Base-by-base conservation (phyloP, 768 basidiomycete species). In the Cytidiella melzeri region DNA sequence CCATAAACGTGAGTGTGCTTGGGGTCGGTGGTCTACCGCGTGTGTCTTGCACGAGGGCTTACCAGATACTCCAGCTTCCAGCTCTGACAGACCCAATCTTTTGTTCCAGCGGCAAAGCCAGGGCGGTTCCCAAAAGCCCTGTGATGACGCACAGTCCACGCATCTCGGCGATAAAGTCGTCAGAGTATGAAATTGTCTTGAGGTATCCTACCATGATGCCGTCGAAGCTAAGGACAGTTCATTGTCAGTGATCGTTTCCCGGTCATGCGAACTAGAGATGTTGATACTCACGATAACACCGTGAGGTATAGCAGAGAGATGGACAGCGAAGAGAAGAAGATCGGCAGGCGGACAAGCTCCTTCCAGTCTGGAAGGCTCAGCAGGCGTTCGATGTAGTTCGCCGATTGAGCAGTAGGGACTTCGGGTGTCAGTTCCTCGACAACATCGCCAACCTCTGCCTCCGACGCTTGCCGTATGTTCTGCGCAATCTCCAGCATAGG, bases 51-150 rank as follows among this genome's bases (percentile, higher is more conserved):
- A 41, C 10, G 19, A 21, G 5, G 27, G 20, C 64, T 38, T 26
- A 74, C 75, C 72, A 72, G 37, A 80, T 74, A 36, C 67, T 70
- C 76, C 76, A 80, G 39, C 63, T 70, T 0, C 76, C 78, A 0
- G 76, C 71, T 11, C 77, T 63, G 0, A 73, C 67, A 21, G 73
- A 62, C 0, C 77, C 77, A 2, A 80, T 57, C 45, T 53, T 66
- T 5, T 59, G 55, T 53, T 74, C 73, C 18, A 78, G 48, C 0
- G 72, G 73, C 59, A 72, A 69, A n/a, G 69, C 43, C 7, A 73
- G 37, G 24, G 38, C 34, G 0, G 77, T 80, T 1, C 77, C 77
- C 0, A 66, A 28, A 1, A 79, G 63, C 0, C 77, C 78, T 1
- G 73, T 69, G 5, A 73, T 59, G 6, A 75, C 74, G 42, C 68